Evolutionary conservation across 2,329 filamentous ascomycete genomes (phyloP), one percentile per base, ranked within the genome.

Genomic region (Cladophialophora bantiana): DNA sequence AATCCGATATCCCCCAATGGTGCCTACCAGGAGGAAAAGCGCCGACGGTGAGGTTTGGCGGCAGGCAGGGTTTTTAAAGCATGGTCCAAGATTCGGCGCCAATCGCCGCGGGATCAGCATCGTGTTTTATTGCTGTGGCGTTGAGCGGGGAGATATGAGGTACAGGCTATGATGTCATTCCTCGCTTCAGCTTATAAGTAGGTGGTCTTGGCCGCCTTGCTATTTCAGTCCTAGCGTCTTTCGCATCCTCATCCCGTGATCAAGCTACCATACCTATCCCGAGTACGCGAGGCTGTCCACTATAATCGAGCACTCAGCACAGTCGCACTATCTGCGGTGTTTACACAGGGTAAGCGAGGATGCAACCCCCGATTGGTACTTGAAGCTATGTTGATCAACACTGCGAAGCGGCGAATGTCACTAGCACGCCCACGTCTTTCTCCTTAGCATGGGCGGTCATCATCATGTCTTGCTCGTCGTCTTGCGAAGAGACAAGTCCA

Each of bases 1-100:
- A 67, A 65, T 59, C 45, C 61, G 62, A 67, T 65, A 59, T 62
- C 55, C 62, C 31, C 56, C 26, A 54, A 40, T 58, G 61, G 67
- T 69, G 67, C 50, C 67, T 69, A 62, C 61, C 52, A 52, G 26
- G 35, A 59, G 48, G 42, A 64, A 55, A 52, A 53, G 32, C 66
- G 58, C 12, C 40, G 53, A 36, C 63, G 60, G 7, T 20, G 38
- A 54, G 56, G 48, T 57, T 53, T 62, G 35, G 40, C 31, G 34
- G 18, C 31, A 56, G 48, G 59, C 59, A 64, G 62, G 59, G 48
- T 58, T 63, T 66, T 68, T 68, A 61, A 63, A 55, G 48, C 57
- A 65, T 65, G 20, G 38, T 38, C 45, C 45, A 50, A 50, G 45
- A 6, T 50, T 50, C 45, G 59, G 59, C 4, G 31, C 26, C 18